phyloP scores from a whole-genome alignment of 257 asterid species.

The Plantago major region DNA sequence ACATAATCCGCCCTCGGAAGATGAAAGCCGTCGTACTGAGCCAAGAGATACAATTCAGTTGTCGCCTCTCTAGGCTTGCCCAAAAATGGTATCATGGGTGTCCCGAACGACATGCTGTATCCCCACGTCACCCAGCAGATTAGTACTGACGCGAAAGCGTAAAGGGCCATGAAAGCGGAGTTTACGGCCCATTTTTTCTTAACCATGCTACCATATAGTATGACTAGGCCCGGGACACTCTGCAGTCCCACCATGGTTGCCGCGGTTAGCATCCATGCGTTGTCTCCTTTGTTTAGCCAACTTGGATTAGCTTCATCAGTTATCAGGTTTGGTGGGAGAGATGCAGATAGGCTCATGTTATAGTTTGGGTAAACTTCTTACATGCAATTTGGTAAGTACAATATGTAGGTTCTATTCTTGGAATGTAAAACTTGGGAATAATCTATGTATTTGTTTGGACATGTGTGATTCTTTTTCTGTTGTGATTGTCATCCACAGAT shows the following conservation, averaged over 20 bases:
- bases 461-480: conserved; percentile 11
- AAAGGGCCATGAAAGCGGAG: conserved; percentile 72
- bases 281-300: conserved; percentile 66
- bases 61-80: conserved; percentile 36
- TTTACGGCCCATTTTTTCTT: conserved; percentile 75
- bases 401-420: conserved; percentile 7
- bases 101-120: conserved; percentile 54
- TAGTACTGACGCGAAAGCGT: conserved; percentile 64
- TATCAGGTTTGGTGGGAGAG: conserved; percentile 28
- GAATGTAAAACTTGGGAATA: conserved; percentile 23
- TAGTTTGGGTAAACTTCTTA: conserved; percentile 9
- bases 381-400: conserved; percentile 1
- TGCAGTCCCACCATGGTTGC: conserved; percentile 74
- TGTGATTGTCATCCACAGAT: conserved; percentile 1
- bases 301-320: conserved; percentile 28
- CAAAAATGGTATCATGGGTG: conserved; percentile 18
- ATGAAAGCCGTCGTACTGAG: not conserved
- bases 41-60: conserved; percentile 18
- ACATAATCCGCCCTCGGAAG: conserved; percentile 47
- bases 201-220: conserved; percentile 70
- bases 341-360: conserved; percentile 9
- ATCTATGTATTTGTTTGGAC: conserved; percentile 30
- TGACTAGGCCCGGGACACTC: conserved; percentile 66
- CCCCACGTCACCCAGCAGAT: conserved; percentile 71
- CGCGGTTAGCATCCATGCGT: conserved; percentile 55